Evolutionary conservation across 2,329 filamentous ascomycete genomes (phyloP).

Genomic region (Elsinoe ampelina): DNA sequence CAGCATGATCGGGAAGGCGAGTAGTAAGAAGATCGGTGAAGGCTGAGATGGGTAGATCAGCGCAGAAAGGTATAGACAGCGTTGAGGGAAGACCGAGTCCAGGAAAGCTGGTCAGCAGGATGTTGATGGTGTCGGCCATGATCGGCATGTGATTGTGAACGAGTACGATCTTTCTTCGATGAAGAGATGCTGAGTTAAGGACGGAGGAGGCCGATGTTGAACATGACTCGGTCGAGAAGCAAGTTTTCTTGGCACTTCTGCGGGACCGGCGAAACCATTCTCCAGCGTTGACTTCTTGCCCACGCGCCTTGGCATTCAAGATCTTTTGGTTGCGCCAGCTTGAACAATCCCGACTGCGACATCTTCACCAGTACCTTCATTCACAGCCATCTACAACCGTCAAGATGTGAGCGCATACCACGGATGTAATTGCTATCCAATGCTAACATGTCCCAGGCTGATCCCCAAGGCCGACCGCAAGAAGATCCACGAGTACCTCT

Average conservation of each 20-base stretch:
- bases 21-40: constrained; percentile 54
- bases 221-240: not conserved
- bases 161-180: not conserved
- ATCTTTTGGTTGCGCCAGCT: constrained; percentile 9
- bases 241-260: not conserved
- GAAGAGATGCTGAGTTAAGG: not conserved
- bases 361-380: not conserved
- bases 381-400: constrained; percentile 26
- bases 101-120: constrained; percentile 75
- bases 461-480: constrained; percentile 99
- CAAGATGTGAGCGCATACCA: constrained; percentile 31
- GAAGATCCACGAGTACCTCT: constrained; percentile 99
- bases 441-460: constrained; percentile 53
- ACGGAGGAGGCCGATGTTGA: not conserved
- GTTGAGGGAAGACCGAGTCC: constrained; percentile 78
- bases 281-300: not conserved
- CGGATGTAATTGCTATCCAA: not conserved
- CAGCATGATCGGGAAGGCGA: constrained; percentile 49
- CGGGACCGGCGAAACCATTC: constrained; percentile 4
- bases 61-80: constrained; percentile 62
- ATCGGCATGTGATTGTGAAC: not conserved
- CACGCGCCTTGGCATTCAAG: constrained; percentile 13
- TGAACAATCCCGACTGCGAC: not conserved
- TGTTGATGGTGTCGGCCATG: constrained; percentile 48
- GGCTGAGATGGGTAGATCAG: constrained; percentile 49